These are phyloP conservation scores for Colletotrichum sp. DNA, from an alignment of 2,329 filamentous ascomycete genomes.

Conservation along the genomic window DNA sequence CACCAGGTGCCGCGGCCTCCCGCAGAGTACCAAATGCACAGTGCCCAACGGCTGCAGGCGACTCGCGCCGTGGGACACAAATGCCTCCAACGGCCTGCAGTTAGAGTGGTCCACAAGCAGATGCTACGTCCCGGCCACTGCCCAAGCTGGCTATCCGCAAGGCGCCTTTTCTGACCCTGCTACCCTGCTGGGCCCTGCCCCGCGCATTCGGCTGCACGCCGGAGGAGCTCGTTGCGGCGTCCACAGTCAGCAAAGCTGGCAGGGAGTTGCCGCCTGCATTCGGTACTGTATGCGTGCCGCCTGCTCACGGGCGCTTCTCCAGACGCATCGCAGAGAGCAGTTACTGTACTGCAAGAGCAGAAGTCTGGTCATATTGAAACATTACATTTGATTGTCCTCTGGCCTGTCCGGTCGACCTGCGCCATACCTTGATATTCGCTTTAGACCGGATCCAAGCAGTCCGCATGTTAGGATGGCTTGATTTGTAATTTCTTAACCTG, in stretches of 20 bases:
- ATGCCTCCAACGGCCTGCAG: background rate
- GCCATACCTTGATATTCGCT: background rate
- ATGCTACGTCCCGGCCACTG: background rate
- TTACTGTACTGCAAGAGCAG: too few species aligned
- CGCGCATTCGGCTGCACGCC: background rate
- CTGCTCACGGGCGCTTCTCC: background rate
- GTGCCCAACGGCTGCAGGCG: too few species aligned
- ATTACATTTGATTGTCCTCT: background rate
- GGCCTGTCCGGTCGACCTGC: too few species aligned
- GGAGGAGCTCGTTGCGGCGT: background rate
- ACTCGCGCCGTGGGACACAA: too few species aligned
- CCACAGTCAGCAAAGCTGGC: background rate
- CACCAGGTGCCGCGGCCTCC: background rate
- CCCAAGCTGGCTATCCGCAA: background rate
- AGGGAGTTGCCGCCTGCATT: too few species aligned
- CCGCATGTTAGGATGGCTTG: background rate
- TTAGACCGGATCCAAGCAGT: background rate
- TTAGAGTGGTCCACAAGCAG: background rate
- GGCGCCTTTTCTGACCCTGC: background rate
- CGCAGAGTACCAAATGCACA: background rate
- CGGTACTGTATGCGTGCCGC: too few species aligned
- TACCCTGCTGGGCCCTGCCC: background rate
- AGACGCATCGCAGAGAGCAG: too few species aligned
- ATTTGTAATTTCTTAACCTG: background rate
- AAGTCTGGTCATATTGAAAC: background rate